A percentile compares a stretch with the other conserved stretches of the same genome.
These are phyloP conservation scores for Pseudogymnoascus sp. DNA, from an alignment of 2,329 filamentous ascomycete genomes.

Conservation along the genomic window DNA sequence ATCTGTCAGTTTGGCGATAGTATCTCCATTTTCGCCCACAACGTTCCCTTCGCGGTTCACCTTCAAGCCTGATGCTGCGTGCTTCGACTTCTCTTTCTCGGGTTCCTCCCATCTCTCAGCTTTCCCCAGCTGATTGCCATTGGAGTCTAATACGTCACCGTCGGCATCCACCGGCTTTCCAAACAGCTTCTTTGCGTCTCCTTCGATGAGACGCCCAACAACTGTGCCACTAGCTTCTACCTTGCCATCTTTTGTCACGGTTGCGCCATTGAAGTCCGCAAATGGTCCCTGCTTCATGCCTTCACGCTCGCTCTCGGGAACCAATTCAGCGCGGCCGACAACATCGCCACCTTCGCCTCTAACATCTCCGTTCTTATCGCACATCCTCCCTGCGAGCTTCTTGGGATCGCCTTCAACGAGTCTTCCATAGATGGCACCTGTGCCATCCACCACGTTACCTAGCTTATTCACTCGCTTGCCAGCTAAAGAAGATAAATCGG, in stretches of 20 bases:
- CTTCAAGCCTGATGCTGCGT: slow-evolving; percentile 46
- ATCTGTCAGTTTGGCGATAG: slow-evolving; percentile 61
- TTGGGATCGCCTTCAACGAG: slow-evolving; percentile 61
- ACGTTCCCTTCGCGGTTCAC: slow-evolving; percentile 57
- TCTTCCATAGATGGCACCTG: slow-evolving; percentile 54
- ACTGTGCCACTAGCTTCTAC: slow-evolving; percentile 61
- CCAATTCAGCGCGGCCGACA: slow-evolving; percentile 61
- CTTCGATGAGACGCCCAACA: slow-evolving; percentile 65
- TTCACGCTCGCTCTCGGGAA: slow-evolving; percentile 60
- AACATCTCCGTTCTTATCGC: slow-evolving; percentile 65
- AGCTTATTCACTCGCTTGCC: slow-evolving; percentile 68
- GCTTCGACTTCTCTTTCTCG: slow-evolving; percentile 45
- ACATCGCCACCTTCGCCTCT: slow-evolving; percentile 68
- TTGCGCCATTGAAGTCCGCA: slow-evolving; percentile 57
- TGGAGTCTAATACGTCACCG: slow-evolving; percentile 74
- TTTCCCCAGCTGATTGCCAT: slow-evolving; percentile 53
- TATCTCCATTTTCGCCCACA: slow-evolving; percentile 51
- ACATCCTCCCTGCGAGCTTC: slow-evolving; percentile 60
- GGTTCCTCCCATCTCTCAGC: slow-evolving; percentile 52
- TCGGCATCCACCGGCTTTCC: slow-evolving; percentile 75
- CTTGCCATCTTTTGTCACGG: slow-evolving; percentile 63
- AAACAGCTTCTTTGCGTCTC: slow-evolving; percentile 65
- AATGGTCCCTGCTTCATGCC: slow-evolving; percentile 62
- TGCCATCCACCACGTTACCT: slow-evolving; percentile 53
- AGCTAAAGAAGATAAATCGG: slow-evolving; percentile 56